phyloP scores from a whole-genome alignment of 345 rosid species.

The Toxicodendron radicans region DNA sequence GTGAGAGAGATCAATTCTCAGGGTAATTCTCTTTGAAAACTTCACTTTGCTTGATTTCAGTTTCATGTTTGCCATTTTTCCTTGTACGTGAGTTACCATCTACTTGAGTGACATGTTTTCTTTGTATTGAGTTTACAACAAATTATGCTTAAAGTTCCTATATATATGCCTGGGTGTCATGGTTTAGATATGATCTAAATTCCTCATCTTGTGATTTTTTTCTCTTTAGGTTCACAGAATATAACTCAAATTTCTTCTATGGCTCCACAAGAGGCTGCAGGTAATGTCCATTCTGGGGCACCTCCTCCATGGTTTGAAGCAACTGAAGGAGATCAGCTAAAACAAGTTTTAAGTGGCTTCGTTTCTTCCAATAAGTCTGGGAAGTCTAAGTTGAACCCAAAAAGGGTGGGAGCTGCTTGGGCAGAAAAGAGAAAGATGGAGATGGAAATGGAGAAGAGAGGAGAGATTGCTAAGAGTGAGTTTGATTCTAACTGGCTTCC shows the following conservation, averaged over 20 bases:
- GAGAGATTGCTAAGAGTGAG: constrained; percentile 48
- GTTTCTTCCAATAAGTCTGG: constrained; percentile 34
- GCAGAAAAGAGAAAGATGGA: constrained; percentile 89
- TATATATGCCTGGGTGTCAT: background rate
- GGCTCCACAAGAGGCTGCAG: constrained; percentile 35
- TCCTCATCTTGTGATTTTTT: constrained; percentile 9
- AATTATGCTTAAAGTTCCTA: background rate
- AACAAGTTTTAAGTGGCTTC: constrained; percentile 28
- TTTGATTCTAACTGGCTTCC: constrained; percentile 82
- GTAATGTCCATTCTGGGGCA: constrained; percentile 84
- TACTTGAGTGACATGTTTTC: background rate
- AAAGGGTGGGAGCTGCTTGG: constrained; percentile 95
- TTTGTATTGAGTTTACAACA: constrained; percentile 8
- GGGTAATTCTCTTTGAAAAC: constrained; percentile 42
- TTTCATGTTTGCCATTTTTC: constrained; percentile 9
- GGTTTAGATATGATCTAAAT: background rate
- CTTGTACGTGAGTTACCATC: background rate
- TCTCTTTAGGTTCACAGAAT: constrained; percentile 42
- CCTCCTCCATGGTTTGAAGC: constrained; percentile 80
- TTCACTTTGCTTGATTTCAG: constrained; percentile 9
- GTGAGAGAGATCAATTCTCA: constrained; percentile 35
- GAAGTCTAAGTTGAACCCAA: constrained; percentile 75
- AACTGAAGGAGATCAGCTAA: constrained; percentile 39
- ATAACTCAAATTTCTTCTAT: constrained; percentile 37
- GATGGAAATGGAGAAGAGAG: constrained; percentile 83